phyloP scores from a whole-genome alignment of 225 moss, liverwort and hornwort genomes.

The Pseudisothecium myosuroides region DNA sequence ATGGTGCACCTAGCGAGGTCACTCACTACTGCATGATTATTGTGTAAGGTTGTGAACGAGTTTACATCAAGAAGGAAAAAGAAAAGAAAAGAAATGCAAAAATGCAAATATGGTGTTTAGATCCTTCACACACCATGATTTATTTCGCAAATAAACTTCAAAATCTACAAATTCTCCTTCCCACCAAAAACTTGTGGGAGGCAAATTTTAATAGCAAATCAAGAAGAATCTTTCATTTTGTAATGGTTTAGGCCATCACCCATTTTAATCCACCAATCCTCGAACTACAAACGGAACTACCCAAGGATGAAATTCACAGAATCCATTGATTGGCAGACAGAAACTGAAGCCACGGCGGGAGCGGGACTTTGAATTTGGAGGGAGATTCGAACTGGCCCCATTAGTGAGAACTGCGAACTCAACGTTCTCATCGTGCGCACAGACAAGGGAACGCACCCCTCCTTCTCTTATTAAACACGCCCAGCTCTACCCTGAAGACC shows the following conservation, averaged over 20 bases:
- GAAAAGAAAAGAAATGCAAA: background rate
- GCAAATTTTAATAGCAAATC: background rate
- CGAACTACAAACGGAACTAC: background rate
- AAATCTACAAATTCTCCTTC: background rate
- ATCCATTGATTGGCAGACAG: background rate
- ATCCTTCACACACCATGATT: background rate
- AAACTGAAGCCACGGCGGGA: background rate
- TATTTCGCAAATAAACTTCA: background rate
- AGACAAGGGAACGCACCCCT: background rate
- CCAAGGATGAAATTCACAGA: background rate
- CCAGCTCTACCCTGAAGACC: accelerated
- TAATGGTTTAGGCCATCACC: background rate
- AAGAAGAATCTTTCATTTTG: background rate
- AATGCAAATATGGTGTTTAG: background rate
- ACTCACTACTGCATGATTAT: background rate
- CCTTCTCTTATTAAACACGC: background rate
- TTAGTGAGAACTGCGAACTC: background rate
- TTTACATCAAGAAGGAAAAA: accelerated
- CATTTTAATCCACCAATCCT: background rate
- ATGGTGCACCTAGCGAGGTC: background rate
- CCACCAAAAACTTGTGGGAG: no score
- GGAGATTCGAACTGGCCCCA: background rate
- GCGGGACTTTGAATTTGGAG: background rate
- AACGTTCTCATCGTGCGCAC: background rate
- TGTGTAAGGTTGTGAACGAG: background rate